Conservation (phyloP, 306 rosid species). For the Sechiopsis laciniata region DNA sequence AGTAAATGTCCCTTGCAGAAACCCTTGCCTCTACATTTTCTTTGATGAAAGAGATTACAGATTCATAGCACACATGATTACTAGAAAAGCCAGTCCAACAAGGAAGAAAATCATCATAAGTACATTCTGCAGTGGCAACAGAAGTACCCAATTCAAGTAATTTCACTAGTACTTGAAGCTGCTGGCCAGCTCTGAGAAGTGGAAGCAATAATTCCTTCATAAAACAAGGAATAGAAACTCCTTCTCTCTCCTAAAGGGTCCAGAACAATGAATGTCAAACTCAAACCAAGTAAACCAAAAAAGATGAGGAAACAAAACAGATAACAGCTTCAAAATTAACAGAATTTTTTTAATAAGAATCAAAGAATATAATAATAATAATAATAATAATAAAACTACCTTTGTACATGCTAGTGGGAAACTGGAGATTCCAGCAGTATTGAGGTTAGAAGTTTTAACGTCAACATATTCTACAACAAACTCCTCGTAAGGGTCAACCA, state of each 20-base stretch:
- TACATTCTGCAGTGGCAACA: conserved; percentile 42
- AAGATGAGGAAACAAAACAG: conserved; percentile 15
- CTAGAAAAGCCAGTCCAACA: conserved; percentile 73
- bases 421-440: conserved; percentile 35
- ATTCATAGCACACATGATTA: conserved; percentile 38
- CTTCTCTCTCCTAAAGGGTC: conserved; percentile 61
- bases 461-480: conserved; percentile 58
- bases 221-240: conserved; percentile 74
- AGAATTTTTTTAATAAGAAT: too few relatives aligned
- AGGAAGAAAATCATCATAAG: conserved; percentile 70
- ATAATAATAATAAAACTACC: conserved; percentile 39
- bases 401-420: conserved; percentile 48
- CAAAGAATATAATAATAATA: background rate
- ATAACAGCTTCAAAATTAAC: conserved; percentile 2
- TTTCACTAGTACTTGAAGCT: conserved; percentile 81
- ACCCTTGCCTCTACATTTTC: conserved; percentile 49
- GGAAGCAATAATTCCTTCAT: conserved; percentile 60
- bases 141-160: conserved; percentile 73
- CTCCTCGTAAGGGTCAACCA: conserved; percentile 81
- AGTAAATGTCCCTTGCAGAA: conserved; percentile 59
- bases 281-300: conserved; percentile 19
- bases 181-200: conserved; percentile 90
- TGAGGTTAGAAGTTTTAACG: conserved; percentile 30
- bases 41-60: conserved; percentile 58
- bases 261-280: conserved; percentile 33